Percentiles rank a stretch among this genome's conserved stretches.
Conservation (phyloP, 202 grass and related monocot species). For the Schoenoplectus tabernaemontani region DNA sequence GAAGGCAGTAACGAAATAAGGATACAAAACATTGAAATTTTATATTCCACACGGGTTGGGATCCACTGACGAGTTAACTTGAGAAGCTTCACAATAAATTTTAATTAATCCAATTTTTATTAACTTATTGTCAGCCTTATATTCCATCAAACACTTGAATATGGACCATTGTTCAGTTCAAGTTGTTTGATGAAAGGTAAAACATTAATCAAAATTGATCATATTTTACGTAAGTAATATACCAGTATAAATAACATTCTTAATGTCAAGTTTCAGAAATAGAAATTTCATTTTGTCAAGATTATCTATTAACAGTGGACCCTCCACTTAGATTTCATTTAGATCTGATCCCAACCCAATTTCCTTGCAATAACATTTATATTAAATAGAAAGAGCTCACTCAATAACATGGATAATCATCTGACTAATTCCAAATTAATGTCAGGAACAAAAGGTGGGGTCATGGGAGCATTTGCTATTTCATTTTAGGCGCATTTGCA, state of each 20-base stretch:
- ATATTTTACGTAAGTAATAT: neutral
- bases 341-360: neutral
- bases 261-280: neutral
- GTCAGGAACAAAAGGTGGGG: neutral
- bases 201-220: neutral
- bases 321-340: neutral
- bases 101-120: neutral
- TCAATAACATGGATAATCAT: neutral
- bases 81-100: neutral
- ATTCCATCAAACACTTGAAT: neutral
- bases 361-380: neutral
- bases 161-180: neutral
- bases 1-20: neutral
- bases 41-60: neutral
- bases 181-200: neutral
- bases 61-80: neutral
- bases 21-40: neutral
- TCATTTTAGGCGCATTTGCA: neutral
- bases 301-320: neutral
- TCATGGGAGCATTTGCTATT: neutral
- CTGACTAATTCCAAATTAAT: conserved; percentile 2
- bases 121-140: neutral
- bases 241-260: neutral
- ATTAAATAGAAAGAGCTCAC: neutral
- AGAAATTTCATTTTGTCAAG: neutral